Evolutionary conservation across 2,329 filamentous ascomycete species (phyloP).

Genomic region (Fusarium mangiferae): DNA sequence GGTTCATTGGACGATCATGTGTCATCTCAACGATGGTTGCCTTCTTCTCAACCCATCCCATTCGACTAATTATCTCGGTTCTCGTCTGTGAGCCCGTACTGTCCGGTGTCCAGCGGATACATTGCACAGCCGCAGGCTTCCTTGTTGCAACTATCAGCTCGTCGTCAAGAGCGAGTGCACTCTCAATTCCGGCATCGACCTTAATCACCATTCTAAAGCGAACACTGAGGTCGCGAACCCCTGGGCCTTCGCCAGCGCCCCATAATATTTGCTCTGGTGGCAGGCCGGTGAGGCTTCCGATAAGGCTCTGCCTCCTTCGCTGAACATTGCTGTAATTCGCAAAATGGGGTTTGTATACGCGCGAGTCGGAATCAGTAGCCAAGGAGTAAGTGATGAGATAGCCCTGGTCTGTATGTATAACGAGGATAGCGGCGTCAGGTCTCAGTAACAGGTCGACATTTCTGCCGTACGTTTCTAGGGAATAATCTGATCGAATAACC

Average conservation of each 20-base stretch:
- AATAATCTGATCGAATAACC: constrained; percentile 82
- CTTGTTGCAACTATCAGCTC: constrained; percentile 91
- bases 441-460: constrained; percentile 88
- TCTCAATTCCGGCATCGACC: constrained; percentile 93
- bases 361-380: constrained; percentile 81
- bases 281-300: constrained; percentile 64
- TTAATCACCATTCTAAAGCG: constrained; percentile 98
- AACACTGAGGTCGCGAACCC: constrained; percentile 86
- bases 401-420: constrained; percentile 85
- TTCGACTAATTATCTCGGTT: constrained; percentile 88
- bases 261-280: constrained; percentile 72
- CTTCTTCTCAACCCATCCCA: constrained; percentile 86
- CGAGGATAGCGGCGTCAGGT: constrained; percentile 91
- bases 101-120: constrained; percentile 93
- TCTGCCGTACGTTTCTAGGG: constrained; percentile 82
- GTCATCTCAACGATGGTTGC: constrained; percentile 84
- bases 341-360: constrained; percentile 87
- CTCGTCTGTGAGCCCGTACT: constrained; percentile 84
- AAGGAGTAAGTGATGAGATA: constrained; percentile 96
- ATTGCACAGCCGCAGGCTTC: constrained; percentile 94
- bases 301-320: constrained; percentile 69
- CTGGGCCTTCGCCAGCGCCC: constrained; percentile 83
- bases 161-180: constrained; percentile 88
- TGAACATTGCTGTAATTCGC: constrained; percentile 73
- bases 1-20: constrained; percentile 94